phyloP scores from a whole-genome alignment of 2,329 filamentous ascomycete species.

The Colletotrichum agaves region DNA sequence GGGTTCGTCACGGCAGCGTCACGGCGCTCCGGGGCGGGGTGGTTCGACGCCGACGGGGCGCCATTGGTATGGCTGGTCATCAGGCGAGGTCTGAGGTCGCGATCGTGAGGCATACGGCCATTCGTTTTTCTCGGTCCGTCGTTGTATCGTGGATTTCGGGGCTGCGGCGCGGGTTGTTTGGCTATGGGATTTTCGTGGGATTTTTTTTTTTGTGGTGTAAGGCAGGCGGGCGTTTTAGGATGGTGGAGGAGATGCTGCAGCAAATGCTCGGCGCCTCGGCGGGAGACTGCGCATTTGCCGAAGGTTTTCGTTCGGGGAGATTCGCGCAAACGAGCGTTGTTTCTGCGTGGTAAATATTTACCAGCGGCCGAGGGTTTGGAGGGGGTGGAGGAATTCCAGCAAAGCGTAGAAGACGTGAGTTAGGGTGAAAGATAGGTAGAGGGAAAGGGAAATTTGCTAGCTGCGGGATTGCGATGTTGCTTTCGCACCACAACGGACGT shows the following conservation, averaged over 20 bases:
- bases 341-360: conserved; percentile 3
- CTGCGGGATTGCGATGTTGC: conserved; percentile 34
- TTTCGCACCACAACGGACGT: conserved; percentile 27
- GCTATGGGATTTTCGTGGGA: background rate
- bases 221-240: conserved; percentile 12
- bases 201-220: conserved; percentile 13
- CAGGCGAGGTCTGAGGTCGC: conserved; percentile 30
- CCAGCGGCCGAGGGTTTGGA: background rate
- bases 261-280: conserved; percentile 16
- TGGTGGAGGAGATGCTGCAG: conserved; percentile 18
- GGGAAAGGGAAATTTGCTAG: conserved; percentile 21
- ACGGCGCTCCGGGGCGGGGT: conserved; percentile 31
- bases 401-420: background rate
- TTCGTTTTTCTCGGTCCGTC: conserved; percentile 23
- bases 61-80: conserved; percentile 50
- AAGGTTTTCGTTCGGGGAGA: background rate
- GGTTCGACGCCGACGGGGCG: conserved; percentile 39
- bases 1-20: conserved; percentile 15
- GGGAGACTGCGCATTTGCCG: conserved; percentile 18
- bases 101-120: conserved; percentile 35
- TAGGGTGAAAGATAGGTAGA: background rate
- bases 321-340: conserved; percentile 19
- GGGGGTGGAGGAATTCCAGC: background rate
- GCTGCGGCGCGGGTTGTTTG: conserved; percentile 3
- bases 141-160: background rate